phyloP scores from a whole-genome alignment of 2,329 filamentous ascomycete genomes.

The Trichoderma sp. region DNA sequence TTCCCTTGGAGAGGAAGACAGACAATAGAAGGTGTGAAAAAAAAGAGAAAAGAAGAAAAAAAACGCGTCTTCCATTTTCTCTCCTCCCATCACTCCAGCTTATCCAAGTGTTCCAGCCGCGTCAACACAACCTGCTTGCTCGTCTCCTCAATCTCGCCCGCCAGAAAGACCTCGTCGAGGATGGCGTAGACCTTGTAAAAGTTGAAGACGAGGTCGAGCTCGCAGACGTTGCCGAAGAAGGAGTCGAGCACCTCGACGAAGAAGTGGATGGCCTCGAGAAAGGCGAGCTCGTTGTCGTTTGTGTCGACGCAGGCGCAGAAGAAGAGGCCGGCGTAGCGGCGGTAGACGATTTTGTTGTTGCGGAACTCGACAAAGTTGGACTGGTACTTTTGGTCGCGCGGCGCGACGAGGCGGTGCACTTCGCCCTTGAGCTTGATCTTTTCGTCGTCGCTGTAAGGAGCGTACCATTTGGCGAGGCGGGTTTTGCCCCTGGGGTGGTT shows the following conservation, averaged over 20 bases:
- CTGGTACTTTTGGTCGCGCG: constrained; percentile 98
- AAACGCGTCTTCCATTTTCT: constrained; percentile 27
- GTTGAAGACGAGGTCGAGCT: constrained; percentile 86
- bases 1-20: neutral
- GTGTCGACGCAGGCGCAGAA: constrained; percentile 99
- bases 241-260: constrained; percentile 98
- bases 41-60: neutral
- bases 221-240: constrained; percentile 99
- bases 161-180: constrained; percentile 95
- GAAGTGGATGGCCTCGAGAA: constrained; percentile 97
- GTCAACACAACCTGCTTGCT: constrained; percentile 98
- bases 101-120: constrained; percentile 90
- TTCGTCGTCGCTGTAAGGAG: constrained; percentile 96
- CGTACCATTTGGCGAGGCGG: constrained; percentile 97
- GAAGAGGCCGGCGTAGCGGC: constrained; percentile 95
- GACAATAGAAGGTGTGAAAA: neutral
- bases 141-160: constrained; percentile 97
- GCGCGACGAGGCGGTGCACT: constrained; percentile 95
- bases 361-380: constrained; percentile 98
- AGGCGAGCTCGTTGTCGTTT: constrained; percentile 97
- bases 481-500: constrained; percentile 79
- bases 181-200: constrained; percentile 95
- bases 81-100: constrained; percentile 67
- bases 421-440: constrained; percentile 99
- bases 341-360: constrained; percentile 95